Conservation (phyloP, 179 eudicot species). For the Beta lomatogona region DNA sequence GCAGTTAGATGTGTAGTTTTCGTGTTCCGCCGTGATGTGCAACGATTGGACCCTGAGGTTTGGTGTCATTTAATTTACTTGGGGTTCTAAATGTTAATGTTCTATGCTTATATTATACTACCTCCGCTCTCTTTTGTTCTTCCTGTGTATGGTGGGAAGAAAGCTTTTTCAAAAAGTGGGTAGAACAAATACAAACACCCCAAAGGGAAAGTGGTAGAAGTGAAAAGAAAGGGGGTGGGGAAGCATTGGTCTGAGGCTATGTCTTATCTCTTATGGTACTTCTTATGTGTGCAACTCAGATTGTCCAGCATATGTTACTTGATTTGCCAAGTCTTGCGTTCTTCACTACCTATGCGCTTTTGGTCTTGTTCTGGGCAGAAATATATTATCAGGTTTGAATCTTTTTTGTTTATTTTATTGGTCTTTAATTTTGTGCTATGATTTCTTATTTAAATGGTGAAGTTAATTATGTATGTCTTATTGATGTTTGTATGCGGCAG, state of each 20-base stretch:
- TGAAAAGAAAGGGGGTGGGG: not conserved
- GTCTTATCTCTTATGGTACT: slow-evolving; percentile 29
- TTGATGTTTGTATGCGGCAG: slow-evolving; percentile 35
- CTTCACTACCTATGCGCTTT: slow-evolving; percentile 91
- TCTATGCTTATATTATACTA: not conserved
- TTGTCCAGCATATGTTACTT: slow-evolving; percentile 73
- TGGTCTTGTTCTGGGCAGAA: slow-evolving; percentile 97
- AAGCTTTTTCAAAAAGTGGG: too few species aligned
- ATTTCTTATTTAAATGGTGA: not conserved
- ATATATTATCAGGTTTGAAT: slow-evolving; percentile 84
- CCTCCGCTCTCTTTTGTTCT: too few species aligned
- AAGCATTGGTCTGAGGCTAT: slow-evolving; percentile 1
- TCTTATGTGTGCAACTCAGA: slow-evolving; percentile 41
- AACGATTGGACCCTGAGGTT: slow-evolving; percentile 77
- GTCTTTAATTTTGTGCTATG: not conserved
- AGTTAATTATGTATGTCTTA: slow-evolving; percentile 10
- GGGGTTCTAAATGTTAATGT: not conserved
- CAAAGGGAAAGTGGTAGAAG: too few species aligned
- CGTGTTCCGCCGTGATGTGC: slow-evolving; percentile 79
- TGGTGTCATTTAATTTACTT: slow-evolving; percentile 12
- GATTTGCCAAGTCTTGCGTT: slow-evolving; percentile 95
- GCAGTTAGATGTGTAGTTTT: slow-evolving; percentile 84
- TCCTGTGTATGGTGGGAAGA: too few species aligned
- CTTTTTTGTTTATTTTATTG: slow-evolving; percentile 9
- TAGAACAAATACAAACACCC: too few species aligned